Evolutionary conservation across 345 rosid genomes (phyloP).

Genomic region (Eucalyptus lansdowneana): DNA sequence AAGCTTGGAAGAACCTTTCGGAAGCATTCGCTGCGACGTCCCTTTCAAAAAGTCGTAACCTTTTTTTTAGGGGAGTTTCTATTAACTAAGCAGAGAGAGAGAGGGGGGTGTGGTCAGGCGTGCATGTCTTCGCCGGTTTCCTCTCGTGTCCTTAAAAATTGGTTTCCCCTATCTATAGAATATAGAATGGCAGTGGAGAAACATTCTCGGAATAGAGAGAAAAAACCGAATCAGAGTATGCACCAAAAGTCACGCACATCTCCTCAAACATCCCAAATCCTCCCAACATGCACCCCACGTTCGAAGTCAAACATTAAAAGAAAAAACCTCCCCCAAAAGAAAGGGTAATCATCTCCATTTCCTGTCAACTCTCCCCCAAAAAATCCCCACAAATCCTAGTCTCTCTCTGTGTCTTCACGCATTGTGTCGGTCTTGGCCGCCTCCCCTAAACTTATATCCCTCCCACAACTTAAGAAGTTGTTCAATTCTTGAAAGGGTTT

Average conservation of each 20-base stretch:
- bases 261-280: not conserved
- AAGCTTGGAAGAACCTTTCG: not conserved
- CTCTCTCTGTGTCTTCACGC: not conserved
- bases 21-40: not conserved
- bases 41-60: not conserved
- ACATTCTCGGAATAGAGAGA: not conserved
- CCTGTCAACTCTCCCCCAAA: not conserved
- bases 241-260: not conserved
- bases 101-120: not conserved
- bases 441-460: not conserved
- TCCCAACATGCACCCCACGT: constrained; percentile 1
- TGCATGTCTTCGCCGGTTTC: constrained; percentile 4
- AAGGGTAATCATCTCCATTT: not conserved
- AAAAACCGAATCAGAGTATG: not conserved
- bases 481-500: not conserved
- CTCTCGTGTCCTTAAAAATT: not conserved
- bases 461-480: not conserved
- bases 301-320: not conserved
- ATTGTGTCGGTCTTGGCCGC: not conserved
- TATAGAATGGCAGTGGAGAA: not conserved
- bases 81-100: not conserved
- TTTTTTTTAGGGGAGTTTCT: not conserved
- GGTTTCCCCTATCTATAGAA: not conserved
- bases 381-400: not conserved
- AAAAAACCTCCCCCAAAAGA: not conserved